Evolutionary conservation across 441 rosid species (phyloP), one percentile per base, ranked within the genome.

Genomic region (Omphalea diandra): DNA sequence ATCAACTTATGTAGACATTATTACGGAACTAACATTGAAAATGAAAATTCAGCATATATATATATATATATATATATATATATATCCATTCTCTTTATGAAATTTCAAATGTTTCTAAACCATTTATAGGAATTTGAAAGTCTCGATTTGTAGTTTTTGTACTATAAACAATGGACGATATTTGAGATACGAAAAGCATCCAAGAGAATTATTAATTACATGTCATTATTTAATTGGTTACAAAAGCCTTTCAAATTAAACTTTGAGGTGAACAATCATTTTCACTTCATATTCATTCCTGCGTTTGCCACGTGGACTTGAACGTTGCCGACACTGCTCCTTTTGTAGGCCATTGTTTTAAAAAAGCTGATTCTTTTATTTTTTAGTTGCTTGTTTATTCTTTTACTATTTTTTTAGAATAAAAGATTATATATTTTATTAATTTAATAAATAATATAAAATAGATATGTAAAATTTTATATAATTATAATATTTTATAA

Each of bases 321-420:
- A 72, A 56, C 36, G 47, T 55, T 64, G 75, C 75, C 75, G 75
- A 72, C 75, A 64, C 65, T 15, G 26, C 22, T 10, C 33, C 35
- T n/a, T 27, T 7, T 40, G 26, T 26, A 1, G 49, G 40, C 56
- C 43, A 12, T 10, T 17, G n/a, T n/a, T n/a, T n/a, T n/a, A n/a
- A n/a, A n/a, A n/a, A n/a, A 67, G 17, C 7, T 43, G 3, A 27
- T 55, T 18, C 62, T 26, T n/a, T 5, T 55, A 7, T 40, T 40
- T n/a, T n/a, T n/a, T 36, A 9, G 3, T 52, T 17, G 26, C 15
- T 63, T 26, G 1, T 38, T 62, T 1, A 58, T 58, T 32, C 12
- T 55, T 55, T 55, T 43, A n/a, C n/a, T n/a, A 4, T 11, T 11
- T 43, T 43, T 43, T 43, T 36, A n/a, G n/a, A n/a, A n/a, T n/a